Evolutionary conservation across 78 protist species (phyloP), one percentile per base, ranked within the genome.

Genomic region (Dictyostelium brefeldianum): DNA sequence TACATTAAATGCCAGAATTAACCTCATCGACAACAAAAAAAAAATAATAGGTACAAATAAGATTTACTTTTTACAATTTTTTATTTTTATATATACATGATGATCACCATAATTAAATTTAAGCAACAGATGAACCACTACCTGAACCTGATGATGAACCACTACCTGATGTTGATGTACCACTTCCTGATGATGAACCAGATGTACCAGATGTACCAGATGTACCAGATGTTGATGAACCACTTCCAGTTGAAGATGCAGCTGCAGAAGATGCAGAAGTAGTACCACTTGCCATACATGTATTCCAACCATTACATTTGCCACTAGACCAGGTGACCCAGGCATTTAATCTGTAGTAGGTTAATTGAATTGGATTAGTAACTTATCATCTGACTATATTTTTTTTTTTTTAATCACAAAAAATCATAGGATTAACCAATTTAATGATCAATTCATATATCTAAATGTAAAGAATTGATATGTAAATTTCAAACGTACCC

Each of bases 321-420:
- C 90, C 90, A 51, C 41, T 67, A 10, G 17, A 27, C 91, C 91
- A 84, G 14, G 91, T 84, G 20, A 75, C 59, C 91, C 91, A 84
- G 6, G 91, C 91, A 56, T 74, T 74, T 36, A 31, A 67, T 41
- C 43, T 29, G 3, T 65, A 5, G 25, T n/a, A 15, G 20, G 0
- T 8, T n/a, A 17, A n/a, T 57, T 7, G 6, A 0, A 12, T 9
- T 53, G 59, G 14, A 12, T 53, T 14, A 36, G 43, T 36, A 3
- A 36, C 43, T 36, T 3, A 36, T 36, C 43, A 14, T 53, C 14
- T 15, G 59, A 18, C 12, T 51, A 8, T 51, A 18, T 57, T 18
- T 5, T 57, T 57, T 1, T 18, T 62, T 25, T 64, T 64, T 25
- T 64, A 27, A 25, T n/a, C n/a, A n/a, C n/a, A n/a, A n/a, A n/a